phyloP scores from a whole-genome alignment of 768 basidiomycete genomes.

The Dentipellis fragilis region DNA sequence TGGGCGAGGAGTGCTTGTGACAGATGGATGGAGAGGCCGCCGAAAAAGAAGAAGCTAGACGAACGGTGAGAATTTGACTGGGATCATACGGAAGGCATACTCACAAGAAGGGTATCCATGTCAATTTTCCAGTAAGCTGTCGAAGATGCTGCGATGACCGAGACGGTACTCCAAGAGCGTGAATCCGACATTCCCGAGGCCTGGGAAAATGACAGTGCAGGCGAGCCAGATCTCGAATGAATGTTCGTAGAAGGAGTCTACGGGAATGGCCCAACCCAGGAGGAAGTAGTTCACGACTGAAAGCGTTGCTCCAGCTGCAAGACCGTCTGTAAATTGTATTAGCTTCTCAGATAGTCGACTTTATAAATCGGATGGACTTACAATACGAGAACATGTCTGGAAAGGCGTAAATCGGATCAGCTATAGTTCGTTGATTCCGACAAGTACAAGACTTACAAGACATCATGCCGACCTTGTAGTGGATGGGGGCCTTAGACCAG shows the following conservation, averaged over 20 bases:
- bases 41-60: slow-evolving; percentile 41
- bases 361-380: slow-evolving; percentile 9
- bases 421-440: too few relatives aligned
- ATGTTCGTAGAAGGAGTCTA: slow-evolving; percentile 66
- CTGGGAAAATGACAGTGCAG: slow-evolving; percentile 60
- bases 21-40: slow-evolving; percentile 47
- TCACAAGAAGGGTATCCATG: slow-evolving; percentile 70
- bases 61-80: slow-evolving; percentile 7
- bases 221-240: slow-evolving; percentile 69
- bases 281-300: slow-evolving; percentile 64
- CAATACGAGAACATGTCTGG: slow-evolving; percentile 38
- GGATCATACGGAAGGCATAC: slow-evolving; percentile 44
- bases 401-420: background rate
- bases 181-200: slow-evolving; percentile 57
- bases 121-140: slow-evolving; percentile 48
- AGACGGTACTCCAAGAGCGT: slow-evolving; percentile 63
- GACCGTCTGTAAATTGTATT: slow-evolving; percentile 32
- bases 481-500: slow-evolving; percentile 68
- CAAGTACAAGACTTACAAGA: slow-evolving; percentile 37
- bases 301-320: slow-evolving; percentile 52
- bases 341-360: background rate
- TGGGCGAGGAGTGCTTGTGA: slow-evolving; percentile 44
- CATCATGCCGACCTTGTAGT: slow-evolving; percentile 78
- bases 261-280: slow-evolving; percentile 46
- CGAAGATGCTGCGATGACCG: slow-evolving; percentile 41